phyloP scores from a whole-genome alignment of 352 stramenopile genomes.

The Phytophthora cajani region DNA sequence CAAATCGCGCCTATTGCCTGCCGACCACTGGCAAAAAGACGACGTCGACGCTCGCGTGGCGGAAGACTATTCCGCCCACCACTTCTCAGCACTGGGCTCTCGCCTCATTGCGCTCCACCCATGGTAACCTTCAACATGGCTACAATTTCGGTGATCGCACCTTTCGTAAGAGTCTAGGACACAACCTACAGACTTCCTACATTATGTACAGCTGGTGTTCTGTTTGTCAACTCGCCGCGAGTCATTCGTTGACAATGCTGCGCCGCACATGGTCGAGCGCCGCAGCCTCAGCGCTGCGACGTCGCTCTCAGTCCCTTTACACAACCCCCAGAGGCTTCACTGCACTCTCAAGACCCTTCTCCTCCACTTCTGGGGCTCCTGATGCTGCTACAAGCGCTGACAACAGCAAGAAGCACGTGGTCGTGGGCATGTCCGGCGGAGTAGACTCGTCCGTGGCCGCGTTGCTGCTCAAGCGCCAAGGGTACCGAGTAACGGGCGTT shows the following conservation, averaged over 20 bases:
- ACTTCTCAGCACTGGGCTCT: slow-evolving; percentile 69
- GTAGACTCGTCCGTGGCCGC: slow-evolving; percentile 98
- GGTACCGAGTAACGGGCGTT: slow-evolving; percentile 94
- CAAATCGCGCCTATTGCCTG: slow-evolving; percentile 59
- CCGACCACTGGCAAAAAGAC: slow-evolving; percentile 83
- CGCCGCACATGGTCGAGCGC: slow-evolving; percentile 12
- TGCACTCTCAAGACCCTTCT: slow-evolving; percentile 5
- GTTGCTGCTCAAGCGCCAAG: slow-evolving; percentile 90
- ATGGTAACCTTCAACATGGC: slow-evolving; percentile 49
- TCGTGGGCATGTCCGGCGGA: slow-evolving; percentile 98
- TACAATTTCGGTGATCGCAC: slow-evolving; percentile 27
- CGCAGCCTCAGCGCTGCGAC: slow-evolving; percentile 9
- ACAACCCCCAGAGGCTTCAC: not conserved
- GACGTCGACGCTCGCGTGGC: slow-evolving; percentile 59
- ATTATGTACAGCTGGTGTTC: slow-evolving; percentile 23
- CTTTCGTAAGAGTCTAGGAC: not conserved
- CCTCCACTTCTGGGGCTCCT: not conserved
- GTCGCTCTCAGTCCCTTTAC: slow-evolving; percentile 11
- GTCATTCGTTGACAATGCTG: slow-evolving; percentile 34
- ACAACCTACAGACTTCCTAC: slow-evolving; percentile 15
- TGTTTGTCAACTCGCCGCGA: slow-evolving; percentile 9
- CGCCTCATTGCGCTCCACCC: slow-evolving; percentile 70
- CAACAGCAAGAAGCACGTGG: slow-evolving; percentile 76
- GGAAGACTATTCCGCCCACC: slow-evolving; percentile 68
- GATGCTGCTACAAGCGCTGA: slow-evolving; percentile 6